Base-by-base conservation (phyloP, 345 rosid species). In the Rubroshorea leprosula region DNA sequence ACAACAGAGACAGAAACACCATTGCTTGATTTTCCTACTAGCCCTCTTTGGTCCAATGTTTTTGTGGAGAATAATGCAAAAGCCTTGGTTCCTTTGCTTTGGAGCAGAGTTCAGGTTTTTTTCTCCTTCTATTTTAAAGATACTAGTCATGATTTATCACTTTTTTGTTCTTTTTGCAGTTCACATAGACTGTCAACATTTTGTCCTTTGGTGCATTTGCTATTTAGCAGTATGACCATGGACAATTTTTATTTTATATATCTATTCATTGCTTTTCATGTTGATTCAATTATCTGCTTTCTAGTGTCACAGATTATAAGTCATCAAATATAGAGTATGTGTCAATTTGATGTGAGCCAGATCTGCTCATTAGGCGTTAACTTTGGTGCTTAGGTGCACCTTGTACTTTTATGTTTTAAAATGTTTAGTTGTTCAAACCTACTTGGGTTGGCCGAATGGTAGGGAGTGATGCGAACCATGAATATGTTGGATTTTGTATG, bases 31-130 rank as follows among this genome's bases (percentile, higher is more conserved):
- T 93, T 93, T 70, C 83, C 97, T 51, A 89, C 87, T 54, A 73
- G 74, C 51, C 90, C 81, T 69, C 70, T 76, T 23, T 86, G 96
- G 97, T 89, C 99, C 54, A 87, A 87, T 85, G 89, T 93, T 57
- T 76, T 80, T 63, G 94, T 93, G 68, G 94, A 89, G 76, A 89
- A 93, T 68, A 72, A 80, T 68, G 97, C 99, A 45, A 89, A 83
- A 79, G 97, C 85, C 68, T 73, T 89, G 80, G 96, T 93, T 68
- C 99, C 96, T 21, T 75, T 93, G 56, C 89, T 83, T 56, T 93
- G 99, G 99, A 83, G 82, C 58, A 86, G 99, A 75, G 87, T 93
- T 81, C 99, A 93, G 96, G 99, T 88, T 65, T 27, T 68, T 58
- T 49, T 60, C 51, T 64, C 56, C 51, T n/a, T 44, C 54, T 49